Evolutionary conservation across 257 asterid species (phyloP).

Genomic region (Anisodus acutangulus): DNA sequence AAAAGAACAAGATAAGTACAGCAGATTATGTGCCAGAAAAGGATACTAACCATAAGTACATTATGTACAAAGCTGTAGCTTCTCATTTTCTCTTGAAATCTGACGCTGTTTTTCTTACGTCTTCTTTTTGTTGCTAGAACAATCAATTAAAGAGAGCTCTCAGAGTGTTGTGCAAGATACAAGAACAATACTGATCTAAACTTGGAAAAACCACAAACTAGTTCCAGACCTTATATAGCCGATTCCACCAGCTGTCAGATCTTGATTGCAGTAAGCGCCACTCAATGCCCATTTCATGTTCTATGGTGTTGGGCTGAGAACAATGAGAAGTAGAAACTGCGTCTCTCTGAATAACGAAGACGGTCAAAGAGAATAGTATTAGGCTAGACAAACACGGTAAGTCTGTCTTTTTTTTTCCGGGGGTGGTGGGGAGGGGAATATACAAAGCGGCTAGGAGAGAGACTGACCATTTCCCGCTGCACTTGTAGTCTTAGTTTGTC

Average conservation of each 20-base stretch:
- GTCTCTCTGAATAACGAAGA: conserved; percentile 57
- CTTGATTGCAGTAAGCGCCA: conserved; percentile 75
- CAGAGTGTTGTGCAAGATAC: neutral
- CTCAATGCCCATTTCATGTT: conserved; percentile 75
- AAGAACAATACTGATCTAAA: conserved; percentile 24
- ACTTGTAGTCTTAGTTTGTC: conserved; percentile 58
- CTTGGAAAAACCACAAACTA: conserved; percentile 20
- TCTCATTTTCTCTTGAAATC: conserved; percentile 48
- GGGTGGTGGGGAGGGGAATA: neutral
- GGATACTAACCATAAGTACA: conserved; percentile 36
- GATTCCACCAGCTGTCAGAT: conserved; percentile 63
- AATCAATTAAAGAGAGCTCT: conserved; percentile 23
- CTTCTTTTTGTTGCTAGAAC: conserved; percentile 52
- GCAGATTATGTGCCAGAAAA: neutral
- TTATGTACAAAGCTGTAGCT: conserved; percentile 29
- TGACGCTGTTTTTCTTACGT: conserved; percentile 35
- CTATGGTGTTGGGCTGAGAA: conserved; percentile 86
- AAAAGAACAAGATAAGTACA: conserved; percentile 16
- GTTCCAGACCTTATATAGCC: conserved; percentile 62
- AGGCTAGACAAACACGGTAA: conserved; percentile 23
- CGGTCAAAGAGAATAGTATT: neutral
- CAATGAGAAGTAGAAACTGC: conserved; percentile 85
- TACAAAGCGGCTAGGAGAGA: conserved; percentile 34
- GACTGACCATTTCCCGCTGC: conserved; percentile 59
- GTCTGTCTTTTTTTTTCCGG: neutral